Evolutionary conservation across 164 flowering plant species (phyloP).

Genomic region (Magnolia kwangsiensis): DNA sequence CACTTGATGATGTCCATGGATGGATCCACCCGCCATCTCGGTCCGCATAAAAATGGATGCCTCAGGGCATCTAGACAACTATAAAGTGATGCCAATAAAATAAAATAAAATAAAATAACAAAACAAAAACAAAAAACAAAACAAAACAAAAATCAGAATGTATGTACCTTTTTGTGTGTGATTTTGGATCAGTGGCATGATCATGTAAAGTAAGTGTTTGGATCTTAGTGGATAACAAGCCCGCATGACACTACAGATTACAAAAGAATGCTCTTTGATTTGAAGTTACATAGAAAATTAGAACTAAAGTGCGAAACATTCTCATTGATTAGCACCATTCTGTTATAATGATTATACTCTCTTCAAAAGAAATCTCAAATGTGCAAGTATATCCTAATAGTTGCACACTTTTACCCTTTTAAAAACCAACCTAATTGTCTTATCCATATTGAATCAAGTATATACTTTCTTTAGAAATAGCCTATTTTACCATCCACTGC

Average conservation of each 20-base stretch:
- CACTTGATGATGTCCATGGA: slow-evolving; percentile 85
- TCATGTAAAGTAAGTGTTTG: background rate
- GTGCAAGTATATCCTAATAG: no score
- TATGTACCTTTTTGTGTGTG: background rate
- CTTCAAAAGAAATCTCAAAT: no score
- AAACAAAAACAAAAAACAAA: no score
- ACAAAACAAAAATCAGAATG: background rate
- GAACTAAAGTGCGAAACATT: background rate
- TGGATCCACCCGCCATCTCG: slow-evolving; percentile 86
- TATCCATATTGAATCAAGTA: no score
- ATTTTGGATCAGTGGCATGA: background rate
- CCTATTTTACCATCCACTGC: no score
- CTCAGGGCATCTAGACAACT: slow-evolving; percentile 92
- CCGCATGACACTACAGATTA: background rate
- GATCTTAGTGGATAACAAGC: background rate
- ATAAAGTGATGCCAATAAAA: slow-evolving; percentile 3
- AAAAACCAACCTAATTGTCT: no score
- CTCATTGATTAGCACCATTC: no score
- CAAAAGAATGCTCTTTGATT: background rate
- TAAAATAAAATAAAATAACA: no score
- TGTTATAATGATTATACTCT: no score
- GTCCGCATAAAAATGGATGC: slow-evolving; percentile 98
- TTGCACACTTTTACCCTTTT: no score
- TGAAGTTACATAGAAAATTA: background rate
- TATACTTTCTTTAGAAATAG: no score